phyloP scores from a whole-genome alignment of 1,284 basidiomycete species.

The Entoloma clypeatum region DNA sequence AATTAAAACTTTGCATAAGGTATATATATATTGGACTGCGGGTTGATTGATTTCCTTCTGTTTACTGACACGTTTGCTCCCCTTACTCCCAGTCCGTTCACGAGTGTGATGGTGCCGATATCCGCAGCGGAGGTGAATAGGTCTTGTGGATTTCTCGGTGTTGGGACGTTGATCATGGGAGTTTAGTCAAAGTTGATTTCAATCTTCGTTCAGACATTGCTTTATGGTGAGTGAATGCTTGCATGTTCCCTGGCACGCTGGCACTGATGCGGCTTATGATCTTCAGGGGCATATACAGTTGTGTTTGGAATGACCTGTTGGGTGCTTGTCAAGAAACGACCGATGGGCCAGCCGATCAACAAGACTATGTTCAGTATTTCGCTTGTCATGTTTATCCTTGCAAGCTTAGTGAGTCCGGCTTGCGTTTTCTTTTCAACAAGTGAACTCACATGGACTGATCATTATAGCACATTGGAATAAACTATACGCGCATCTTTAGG shows the following conservation, averaged over 20 bases:
- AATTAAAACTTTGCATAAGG: no score
- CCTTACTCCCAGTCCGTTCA: no score
- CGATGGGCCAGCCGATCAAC: constrained; percentile 17
- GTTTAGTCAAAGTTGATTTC: constrained; percentile 21
- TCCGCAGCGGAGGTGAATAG: no score
- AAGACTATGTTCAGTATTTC: constrained; percentile 23
- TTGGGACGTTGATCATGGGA: no score
- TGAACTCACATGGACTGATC: not conserved
- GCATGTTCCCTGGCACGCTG: not conserved
- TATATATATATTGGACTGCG: no score
- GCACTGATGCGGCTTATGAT: not conserved
- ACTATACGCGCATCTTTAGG: constrained; percentile 21
- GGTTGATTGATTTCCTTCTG: no score
- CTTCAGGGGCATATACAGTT: constrained; percentile 23
- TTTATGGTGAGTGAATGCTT: constrained; percentile 20
- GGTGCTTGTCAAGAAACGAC: constrained; percentile 21
- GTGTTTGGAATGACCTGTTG: constrained; percentile 25
- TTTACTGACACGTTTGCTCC: no score
- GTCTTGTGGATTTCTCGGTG: no score
- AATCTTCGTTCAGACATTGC: constrained; percentile 24
- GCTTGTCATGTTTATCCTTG: constrained; percentile 25
- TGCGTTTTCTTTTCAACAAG: constrained; percentile 1
- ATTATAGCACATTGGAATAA: constrained; percentile 25
- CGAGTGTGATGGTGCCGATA: no score
- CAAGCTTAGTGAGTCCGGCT: constrained; percentile 23